A percentile compares a stretch with the other conserved stretches of the same genome.
phyloP scores from a whole-genome alignment of 2,329 filamentous ascomycete genomes.

The Dothistroma pini region DNA sequence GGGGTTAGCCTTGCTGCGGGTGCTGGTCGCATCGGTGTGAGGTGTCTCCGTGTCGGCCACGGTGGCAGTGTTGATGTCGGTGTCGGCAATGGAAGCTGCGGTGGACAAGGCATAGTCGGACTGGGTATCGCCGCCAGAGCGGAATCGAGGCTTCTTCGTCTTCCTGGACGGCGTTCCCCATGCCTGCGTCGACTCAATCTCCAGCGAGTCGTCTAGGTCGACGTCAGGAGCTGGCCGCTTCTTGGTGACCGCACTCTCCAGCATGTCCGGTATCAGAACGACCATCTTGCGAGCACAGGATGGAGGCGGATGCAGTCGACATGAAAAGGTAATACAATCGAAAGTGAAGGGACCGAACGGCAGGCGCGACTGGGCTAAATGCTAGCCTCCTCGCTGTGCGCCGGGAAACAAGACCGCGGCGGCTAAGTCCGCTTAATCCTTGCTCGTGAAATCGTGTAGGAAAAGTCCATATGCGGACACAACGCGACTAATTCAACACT shows the following conservation, averaged over 20 bases:
- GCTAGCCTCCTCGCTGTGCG: background rate
- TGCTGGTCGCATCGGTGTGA: slow-evolving; percentile 22
- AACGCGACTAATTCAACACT: background rate
- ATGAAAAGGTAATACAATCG: background rate
- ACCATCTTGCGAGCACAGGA: slow-evolving; percentile 1
- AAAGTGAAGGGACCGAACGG: background rate
- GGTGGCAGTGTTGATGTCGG: slow-evolving; percentile 13
- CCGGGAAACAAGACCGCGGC: background rate
- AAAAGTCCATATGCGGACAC: background rate
- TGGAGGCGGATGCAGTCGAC: background rate
- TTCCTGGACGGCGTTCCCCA: slow-evolving; percentile 2
- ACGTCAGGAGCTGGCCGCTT: slow-evolving; percentile 2
- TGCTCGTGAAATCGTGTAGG: background rate
- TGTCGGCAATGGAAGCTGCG: slow-evolving; percentile 13
- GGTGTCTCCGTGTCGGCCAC: slow-evolving; percentile 20
- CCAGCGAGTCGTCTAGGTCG: slow-evolving; percentile 3
- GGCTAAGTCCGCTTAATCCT: background rate
- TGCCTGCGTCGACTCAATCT: background rate
- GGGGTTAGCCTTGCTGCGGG: slow-evolving; percentile 35
- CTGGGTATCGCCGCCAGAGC: slow-evolving; percentile 6
- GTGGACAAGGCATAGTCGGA: slow-evolving; percentile 10
- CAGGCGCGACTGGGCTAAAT: background rate
- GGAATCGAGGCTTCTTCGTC: slow-evolving; percentile 10
- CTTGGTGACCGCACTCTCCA: background rate
- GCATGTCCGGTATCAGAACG: background rate